Conservation (phyloP, 2,329 filamentous ascomycete genomes). For the Talaromyces sp. region DNA sequence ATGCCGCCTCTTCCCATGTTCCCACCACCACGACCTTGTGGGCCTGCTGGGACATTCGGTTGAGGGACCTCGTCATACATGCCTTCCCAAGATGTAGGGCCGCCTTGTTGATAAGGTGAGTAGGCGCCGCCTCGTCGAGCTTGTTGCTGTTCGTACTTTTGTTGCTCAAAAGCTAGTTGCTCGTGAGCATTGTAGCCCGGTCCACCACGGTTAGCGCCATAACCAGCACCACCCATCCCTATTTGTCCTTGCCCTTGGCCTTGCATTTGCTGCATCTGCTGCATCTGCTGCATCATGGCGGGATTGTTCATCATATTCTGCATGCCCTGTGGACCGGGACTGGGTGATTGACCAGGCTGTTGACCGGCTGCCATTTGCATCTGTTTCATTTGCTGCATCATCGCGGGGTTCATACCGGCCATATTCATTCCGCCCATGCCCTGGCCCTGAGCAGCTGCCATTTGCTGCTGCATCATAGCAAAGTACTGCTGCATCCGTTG, state of each 20-base stretch:
- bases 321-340: conserved; percentile 54
- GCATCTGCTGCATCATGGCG: conserved; percentile 71
- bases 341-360: conserved; percentile 35
- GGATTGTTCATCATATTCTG: conserved; percentile 60
- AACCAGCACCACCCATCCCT: conserved; percentile 28
- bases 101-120: conserved; percentile 51
- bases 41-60: conserved; percentile 61
- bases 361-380: conserved; percentile 41
- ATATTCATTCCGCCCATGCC: conserved; percentile 54
- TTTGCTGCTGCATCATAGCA: conserved; percentile 88
- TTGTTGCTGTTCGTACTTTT: conserved; percentile 71
- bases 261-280: conserved; percentile 55
- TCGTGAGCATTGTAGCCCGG: conserved; percentile 66
- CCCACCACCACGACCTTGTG: conserved; percentile 46
- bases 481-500: conserved; percentile 98
- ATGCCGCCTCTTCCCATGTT: conserved; percentile 41
- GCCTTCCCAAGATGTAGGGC: conserved; percentile 88
- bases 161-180: conserved; percentile 71
- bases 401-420: conserved; percentile 63
- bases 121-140: conserved; percentile 50
- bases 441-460: conserved; percentile 56
- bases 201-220: conserved; percentile 42
- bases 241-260: conserved; percentile 37
- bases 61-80: conserved; percentile 97
- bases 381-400: conserved; percentile 73